Evolutionary conservation across 2,329 filamentous ascomycete genomes (phyloP).

Genomic region (Nemania bipapillata): DNA sequence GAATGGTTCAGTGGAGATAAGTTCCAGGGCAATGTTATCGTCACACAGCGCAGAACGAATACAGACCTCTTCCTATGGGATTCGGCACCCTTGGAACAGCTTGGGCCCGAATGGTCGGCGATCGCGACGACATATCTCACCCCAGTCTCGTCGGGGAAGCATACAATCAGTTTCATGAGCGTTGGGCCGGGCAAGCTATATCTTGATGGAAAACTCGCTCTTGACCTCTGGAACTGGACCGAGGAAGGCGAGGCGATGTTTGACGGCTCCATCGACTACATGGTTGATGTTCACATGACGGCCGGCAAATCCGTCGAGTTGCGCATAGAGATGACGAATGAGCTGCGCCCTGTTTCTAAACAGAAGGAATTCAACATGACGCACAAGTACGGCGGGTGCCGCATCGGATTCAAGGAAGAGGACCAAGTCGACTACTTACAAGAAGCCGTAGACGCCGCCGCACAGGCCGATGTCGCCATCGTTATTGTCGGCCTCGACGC

Average conservation of each 20-base stretch:
- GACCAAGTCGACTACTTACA: slow-evolving; percentile 71
- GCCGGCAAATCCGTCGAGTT: slow-evolving; percentile 70
- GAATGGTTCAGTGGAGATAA: slow-evolving; percentile 73
- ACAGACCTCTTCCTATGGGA: slow-evolving; percentile 78
- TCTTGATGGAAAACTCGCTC: slow-evolving; percentile 67
- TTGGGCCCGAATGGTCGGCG: slow-evolving; percentile 73
- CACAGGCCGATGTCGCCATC: slow-evolving; percentile 72
- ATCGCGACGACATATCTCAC: slow-evolving; percentile 70
- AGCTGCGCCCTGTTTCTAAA: slow-evolving; percentile 70
- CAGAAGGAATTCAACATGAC: slow-evolving; percentile 67
- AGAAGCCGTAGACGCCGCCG: slow-evolving; percentile 71
- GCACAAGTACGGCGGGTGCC: slow-evolving; percentile 75
- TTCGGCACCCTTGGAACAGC: slow-evolving; percentile 68
- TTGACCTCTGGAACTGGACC: slow-evolving; percentile 76
- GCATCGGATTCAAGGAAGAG: slow-evolving; percentile 76
- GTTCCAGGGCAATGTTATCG: slow-evolving; percentile 67
- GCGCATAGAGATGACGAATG: slow-evolving; percentile 72
- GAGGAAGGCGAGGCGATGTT: slow-evolving; percentile 78
- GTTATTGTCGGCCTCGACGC: slow-evolving; percentile 76
- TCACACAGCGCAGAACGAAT: slow-evolving; percentile 69
- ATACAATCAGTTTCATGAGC: slow-evolving; percentile 74
- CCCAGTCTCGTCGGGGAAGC: slow-evolving; percentile 67
- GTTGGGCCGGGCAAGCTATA: slow-evolving; percentile 72
- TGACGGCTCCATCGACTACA: slow-evolving; percentile 72
- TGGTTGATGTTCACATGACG: slow-evolving; percentile 69